Base-by-base conservation (phyloP, 2,329 filamentous ascomycete genomes). In the Didymosphaeria variabile region DNA sequence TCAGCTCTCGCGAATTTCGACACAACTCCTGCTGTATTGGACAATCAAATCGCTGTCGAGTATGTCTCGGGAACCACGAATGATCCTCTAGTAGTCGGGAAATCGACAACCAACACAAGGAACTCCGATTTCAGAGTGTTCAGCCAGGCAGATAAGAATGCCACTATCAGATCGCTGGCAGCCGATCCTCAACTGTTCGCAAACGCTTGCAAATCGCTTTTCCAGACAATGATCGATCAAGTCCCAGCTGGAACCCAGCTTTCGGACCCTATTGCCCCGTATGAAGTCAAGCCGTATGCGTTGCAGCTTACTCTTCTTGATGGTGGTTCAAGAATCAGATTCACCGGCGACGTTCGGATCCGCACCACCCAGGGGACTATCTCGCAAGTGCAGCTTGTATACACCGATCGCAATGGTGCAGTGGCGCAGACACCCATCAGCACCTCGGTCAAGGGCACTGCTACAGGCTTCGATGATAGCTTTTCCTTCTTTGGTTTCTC, bases 201-300 rank as follows among this genome's bases (percentile, higher is more conserved):
- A 42, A 79, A 67, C 21, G 76, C 79, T 19, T 90, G 87, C 72
- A 76, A 80, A 64, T 77, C 72, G 4, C 80, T 88, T 19, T 75
- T 89, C 42, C 84, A 86, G 69, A 85, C 84, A 70, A 85, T 89
- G 86, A 86, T 89, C 60, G 85, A 90, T n/a, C 80, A 83, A 4
- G 86, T 89, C 0, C 86, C 87, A 2, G 69, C 75, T 2, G 79
- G 78, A 3, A 84, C 87, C 3, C 77, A 76, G 0, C 80, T 89
- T 3, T 82, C 83, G 0, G 83, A 83, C 52, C 79, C 84, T 2
- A 82, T 89, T 58, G 73, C 76, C 10, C 85, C 86, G 0, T 89
- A 89, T 72, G 81, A 81, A 17, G 81, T 88, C 67, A 90, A 89
- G 78, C 87, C 87, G 3, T 84, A 85, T 55, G 79, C 81, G 53